Percentiles rank a stretch among this genome's conserved stretches.
phyloP scores from a whole-genome alignment of 176 grass and related monocot genomes.

The Saccharum spontaneum region DNA sequence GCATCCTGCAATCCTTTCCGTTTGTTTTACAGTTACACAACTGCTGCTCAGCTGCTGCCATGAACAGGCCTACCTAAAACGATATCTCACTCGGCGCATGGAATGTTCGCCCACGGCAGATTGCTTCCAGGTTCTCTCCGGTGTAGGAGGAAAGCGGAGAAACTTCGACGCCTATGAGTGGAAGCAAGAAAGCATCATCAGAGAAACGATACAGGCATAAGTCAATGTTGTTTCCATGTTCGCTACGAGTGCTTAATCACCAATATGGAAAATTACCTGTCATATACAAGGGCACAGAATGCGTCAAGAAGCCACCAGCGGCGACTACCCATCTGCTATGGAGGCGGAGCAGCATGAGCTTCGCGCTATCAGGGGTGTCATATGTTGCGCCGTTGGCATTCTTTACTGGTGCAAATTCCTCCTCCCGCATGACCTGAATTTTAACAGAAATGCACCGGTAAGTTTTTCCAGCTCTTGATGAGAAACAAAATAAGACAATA shows the following conservation, averaged over 20 bases:
- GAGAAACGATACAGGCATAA: neutral
- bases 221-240: neutral
- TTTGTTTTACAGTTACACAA: neutral
- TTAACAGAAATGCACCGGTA: neutral
- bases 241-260: neutral
- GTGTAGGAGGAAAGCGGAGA: slow-evolving; percentile 71
- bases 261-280: slow-evolving; percentile 58
- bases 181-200: neutral
- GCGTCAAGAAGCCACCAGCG: slow-evolving; percentile 91
- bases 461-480: neutral
- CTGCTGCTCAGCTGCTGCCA: neutral
- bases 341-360: slow-evolving; percentile 91
- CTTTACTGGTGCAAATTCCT: slow-evolving; percentile 99
- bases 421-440: slow-evolving; percentile 71
- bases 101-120: slow-evolving; percentile 81
- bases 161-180: slow-evolving; percentile 69
- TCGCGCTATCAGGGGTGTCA: slow-evolving; percentile 82
- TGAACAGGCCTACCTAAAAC: slow-evolving; percentile 40
- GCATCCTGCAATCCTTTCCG: slow-evolving; percentile 12
- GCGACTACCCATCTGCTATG: slow-evolving; percentile 99
- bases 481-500: neutral
- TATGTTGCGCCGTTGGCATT: slow-evolving; percentile 84
- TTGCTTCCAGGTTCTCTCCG: slow-evolving; percentile 88
- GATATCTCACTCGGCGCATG: slow-evolving; percentile 85
- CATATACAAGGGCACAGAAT: slow-evolving; percentile 94